A percentile compares a stretch with the other conserved stretches of the same genome.
phyloP scores from a whole-genome alignment of 805 yeast genomes.

The Pichia rugopelliculosa region DNA sequence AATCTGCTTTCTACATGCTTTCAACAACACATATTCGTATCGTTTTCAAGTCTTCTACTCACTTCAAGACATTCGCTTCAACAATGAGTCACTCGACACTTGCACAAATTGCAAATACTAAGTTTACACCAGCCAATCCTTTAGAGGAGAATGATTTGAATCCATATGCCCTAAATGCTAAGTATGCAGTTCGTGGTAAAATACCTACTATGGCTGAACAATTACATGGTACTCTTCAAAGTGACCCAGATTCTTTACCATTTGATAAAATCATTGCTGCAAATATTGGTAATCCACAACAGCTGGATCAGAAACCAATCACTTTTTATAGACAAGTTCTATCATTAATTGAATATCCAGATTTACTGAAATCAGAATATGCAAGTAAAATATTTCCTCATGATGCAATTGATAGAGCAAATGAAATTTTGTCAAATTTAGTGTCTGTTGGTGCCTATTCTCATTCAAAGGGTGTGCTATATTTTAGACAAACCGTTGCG shows the following conservation, averaged over 20 bases:
- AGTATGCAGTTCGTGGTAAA: slow-evolving; percentile 93
- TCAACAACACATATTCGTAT: not conserved
- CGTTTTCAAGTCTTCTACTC: not conserved
- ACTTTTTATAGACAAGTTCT: slow-evolving; percentile 93
- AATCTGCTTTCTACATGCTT: not conserved
- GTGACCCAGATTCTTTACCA: slow-evolving; percentile 58
- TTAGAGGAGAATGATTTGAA: slow-evolving; percentile 53
- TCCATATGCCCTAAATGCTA: slow-evolving; percentile 69
- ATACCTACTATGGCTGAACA: slow-evolving; percentile 94
- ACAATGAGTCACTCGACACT: slow-evolving; percentile 5
- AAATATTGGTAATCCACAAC: slow-evolving; percentile 98
- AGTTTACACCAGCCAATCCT: slow-evolving; percentile 26
- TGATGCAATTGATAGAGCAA: slow-evolving; percentile 75
- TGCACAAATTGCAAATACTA: slow-evolving; percentile 4
- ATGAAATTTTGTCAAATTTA: slow-evolving; percentile 46
- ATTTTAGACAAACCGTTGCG: slow-evolving; percentile 72
- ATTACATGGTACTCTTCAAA: slow-evolving; percentile 47
- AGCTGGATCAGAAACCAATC: slow-evolving; percentile 86
- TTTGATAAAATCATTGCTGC: slow-evolving; percentile 76
- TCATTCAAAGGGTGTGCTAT: slow-evolving; percentile 78
- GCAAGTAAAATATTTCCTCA: slow-evolving; percentile 36
- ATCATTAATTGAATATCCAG: slow-evolving; percentile 81
- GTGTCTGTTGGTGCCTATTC: slow-evolving; percentile 95
- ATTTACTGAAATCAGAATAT: slow-evolving; percentile 37
- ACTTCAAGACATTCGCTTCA: not conserved